Evolutionary conservation across 768 basidiomycete genomes (phyloP).

Genomic region (Phaffia tasmanica): DNA sequence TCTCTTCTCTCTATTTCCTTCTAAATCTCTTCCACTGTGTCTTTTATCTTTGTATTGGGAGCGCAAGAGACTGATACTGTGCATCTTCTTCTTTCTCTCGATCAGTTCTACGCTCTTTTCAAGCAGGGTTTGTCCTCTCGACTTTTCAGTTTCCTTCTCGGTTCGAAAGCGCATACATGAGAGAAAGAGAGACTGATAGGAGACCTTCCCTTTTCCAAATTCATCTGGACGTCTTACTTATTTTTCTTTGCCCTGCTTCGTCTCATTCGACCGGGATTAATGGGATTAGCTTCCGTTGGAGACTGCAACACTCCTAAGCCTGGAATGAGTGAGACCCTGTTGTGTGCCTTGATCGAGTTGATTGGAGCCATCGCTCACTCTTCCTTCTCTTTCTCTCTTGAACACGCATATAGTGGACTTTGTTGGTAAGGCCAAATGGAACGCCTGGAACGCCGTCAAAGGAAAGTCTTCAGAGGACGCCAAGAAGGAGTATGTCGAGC

Average conservation of each 20-base stretch:
- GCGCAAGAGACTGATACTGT: no score
- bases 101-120: constrained; percentile 82
- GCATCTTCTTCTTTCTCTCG: neutral
- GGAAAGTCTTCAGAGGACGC: constrained; percentile 65
- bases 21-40: neutral
- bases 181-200: no score
- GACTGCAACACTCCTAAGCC: constrained; percentile 49
- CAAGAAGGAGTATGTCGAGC: constrained; percentile 58
- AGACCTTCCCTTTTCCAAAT: no score
- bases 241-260: neutral
- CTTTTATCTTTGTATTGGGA: no score
- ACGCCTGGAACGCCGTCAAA: constrained; percentile 69
- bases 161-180: no score
- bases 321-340: constrained; percentile 27
- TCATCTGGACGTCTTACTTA: neutral
- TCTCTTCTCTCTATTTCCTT: constrained; percentile 14
- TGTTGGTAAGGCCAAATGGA: constrained; percentile 82
- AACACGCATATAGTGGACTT: constrained; percentile 55
- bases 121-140: constrained; percentile 62
- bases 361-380: neutral
- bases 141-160: no score
- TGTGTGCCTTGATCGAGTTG: no score
- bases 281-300: constrained; percentile 62
- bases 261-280: neutral
- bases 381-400: neutral